A percentile compares a stretch with the other conserved stretches of the same genome.
phyloP scores from a whole-genome alignment of 2,329 filamentous ascomycete genomes.

The Neofusicoccum ribis region DNA sequence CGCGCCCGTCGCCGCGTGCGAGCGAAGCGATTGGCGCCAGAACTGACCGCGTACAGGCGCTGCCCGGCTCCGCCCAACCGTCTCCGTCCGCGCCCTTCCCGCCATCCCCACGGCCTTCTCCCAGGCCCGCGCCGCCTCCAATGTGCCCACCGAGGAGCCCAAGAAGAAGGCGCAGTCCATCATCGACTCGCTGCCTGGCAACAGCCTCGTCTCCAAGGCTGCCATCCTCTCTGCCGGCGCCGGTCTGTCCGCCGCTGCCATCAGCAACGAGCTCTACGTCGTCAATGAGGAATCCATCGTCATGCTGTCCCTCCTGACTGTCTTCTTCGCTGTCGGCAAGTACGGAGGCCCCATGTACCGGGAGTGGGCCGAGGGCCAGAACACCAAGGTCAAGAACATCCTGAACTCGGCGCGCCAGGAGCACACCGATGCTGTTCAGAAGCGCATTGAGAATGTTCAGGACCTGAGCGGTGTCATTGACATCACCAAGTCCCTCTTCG shows the following conservation, averaged over 20 bases:
- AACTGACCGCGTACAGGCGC: constrained; percentile 63
- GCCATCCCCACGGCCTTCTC: constrained; percentile 67
- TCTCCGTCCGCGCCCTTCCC: constrained; percentile 74
- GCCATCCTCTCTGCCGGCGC: constrained; percentile 93
- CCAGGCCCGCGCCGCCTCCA: constrained; percentile 69
- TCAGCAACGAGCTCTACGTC: constrained; percentile 99
- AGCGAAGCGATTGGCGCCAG: constrained; percentile 42
- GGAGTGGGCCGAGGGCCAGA: constrained; percentile 87
- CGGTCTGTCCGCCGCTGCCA: constrained; percentile 87
- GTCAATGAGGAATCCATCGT: constrained; percentile 98
- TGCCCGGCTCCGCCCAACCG: constrained; percentile 76
- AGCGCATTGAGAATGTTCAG: constrained; percentile 89
- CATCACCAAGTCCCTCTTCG: constrained; percentile 94
- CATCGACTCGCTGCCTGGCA: constrained; percentile 89
- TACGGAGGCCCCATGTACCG: constrained; percentile 90
- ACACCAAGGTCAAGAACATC: constrained; percentile 90
- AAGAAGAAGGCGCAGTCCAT: constrained; percentile 97
- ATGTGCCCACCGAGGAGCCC: constrained; percentile 81
- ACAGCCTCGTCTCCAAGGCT: constrained; percentile 89
- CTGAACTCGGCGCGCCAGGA: constrained; percentile 91
- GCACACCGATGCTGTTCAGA: constrained; percentile 94
- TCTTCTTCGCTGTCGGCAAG: constrained; percentile 90
- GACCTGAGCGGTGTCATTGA: constrained; percentile 94
- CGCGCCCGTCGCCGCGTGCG: constrained; percentile 25
- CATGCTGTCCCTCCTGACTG: constrained; percentile 85